phyloP scores from a whole-genome alignment of 176 grass and related monocot genomes.

The Ensete ventricosum region DNA sequence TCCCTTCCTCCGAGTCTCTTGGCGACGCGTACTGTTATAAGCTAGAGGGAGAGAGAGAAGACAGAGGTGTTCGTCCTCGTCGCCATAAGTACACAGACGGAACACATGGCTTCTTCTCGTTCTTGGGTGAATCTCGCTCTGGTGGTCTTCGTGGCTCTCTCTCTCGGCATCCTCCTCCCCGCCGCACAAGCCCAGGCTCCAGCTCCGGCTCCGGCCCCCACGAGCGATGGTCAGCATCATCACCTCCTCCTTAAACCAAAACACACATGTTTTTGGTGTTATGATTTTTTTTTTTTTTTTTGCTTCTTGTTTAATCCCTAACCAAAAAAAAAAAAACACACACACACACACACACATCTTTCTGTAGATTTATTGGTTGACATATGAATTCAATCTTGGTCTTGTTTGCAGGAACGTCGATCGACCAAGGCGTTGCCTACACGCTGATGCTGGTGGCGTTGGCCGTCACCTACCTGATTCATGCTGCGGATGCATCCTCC shows the following conservation, averaged over 20 bases:
- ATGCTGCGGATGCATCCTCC: not conserved
- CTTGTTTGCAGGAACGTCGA: not conserved
- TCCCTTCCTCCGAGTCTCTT: too few relatives aligned
- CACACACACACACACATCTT: not conserved
- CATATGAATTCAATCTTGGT: not conserved
- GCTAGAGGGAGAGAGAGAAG: too few relatives aligned
- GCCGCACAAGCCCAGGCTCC: not conserved
- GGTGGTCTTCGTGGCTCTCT: not conserved
- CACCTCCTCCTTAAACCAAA: not conserved
- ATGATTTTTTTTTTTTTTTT: not conserved
- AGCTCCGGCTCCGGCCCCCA: not conserved
- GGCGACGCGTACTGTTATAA: too few relatives aligned
- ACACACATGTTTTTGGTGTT: too few relatives aligned
- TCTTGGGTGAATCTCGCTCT: not conserved
- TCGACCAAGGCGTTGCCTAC: constrained; percentile 2
- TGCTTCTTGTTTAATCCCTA: not conserved
- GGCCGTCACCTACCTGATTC: not conserved
- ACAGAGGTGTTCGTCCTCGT: too few relatives aligned
- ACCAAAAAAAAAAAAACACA: too few relatives aligned
- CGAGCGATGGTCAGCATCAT: not conserved
- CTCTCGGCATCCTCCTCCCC: not conserved
- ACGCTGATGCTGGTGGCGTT: not conserved
- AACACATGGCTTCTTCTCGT: not conserved
- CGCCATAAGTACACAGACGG: not conserved
- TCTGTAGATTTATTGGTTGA: not conserved